Conservation (phyloP, 371 early-diverging fungal species). For the Basidiobolus meristosporus region DNA sequence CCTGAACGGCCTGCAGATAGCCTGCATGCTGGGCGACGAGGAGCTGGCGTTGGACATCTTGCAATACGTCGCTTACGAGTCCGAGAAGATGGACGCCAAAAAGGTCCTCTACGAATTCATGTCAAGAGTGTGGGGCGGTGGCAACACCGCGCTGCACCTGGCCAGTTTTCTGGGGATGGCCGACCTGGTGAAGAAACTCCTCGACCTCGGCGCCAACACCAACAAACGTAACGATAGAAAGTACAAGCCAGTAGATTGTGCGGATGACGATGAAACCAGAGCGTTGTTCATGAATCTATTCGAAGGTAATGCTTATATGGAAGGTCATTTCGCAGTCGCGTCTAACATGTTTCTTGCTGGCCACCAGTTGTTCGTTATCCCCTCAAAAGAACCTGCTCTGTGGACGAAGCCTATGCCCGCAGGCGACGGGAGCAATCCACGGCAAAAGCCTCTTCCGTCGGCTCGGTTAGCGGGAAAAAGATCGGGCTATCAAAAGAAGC, state of each 20-base stretch:
- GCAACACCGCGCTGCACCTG: conserved; percentile 46
- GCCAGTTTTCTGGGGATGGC: conserved; percentile 47
- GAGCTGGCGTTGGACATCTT: conserved; percentile 35
- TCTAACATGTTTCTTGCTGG: too few relatives aligned
- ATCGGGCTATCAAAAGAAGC: too few relatives aligned
- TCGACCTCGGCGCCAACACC: conserved; percentile 32
- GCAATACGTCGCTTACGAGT: conserved; percentile 26
- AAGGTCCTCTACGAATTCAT: conserved; percentile 44
- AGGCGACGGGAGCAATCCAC: too few relatives aligned
- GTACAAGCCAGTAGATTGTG: conserved; percentile 41
- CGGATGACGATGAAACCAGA: conserved; percentile 32
- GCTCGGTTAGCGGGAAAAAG: too few relatives aligned
- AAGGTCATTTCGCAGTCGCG: too few relatives aligned
- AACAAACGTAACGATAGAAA: conserved; percentile 29
- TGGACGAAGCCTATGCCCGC: too few relatives aligned
- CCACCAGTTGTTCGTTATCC: too few relatives aligned
- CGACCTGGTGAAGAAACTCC: conserved; percentile 28
- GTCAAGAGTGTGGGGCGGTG: conserved; percentile 41
- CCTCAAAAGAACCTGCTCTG: too few relatives aligned
- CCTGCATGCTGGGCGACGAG: conserved; percentile 36
- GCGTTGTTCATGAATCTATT: conserved; percentile 22
- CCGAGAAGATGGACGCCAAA: conserved; percentile 27
- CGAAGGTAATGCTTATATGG: too few relatives aligned
- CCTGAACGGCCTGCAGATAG: conserved; percentile 36
- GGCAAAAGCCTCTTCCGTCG: too few relatives aligned